Evolutionary conservation across 2,329 filamentous ascomycete species (phyloP).

Genomic region (Fusarium sp.): DNA sequence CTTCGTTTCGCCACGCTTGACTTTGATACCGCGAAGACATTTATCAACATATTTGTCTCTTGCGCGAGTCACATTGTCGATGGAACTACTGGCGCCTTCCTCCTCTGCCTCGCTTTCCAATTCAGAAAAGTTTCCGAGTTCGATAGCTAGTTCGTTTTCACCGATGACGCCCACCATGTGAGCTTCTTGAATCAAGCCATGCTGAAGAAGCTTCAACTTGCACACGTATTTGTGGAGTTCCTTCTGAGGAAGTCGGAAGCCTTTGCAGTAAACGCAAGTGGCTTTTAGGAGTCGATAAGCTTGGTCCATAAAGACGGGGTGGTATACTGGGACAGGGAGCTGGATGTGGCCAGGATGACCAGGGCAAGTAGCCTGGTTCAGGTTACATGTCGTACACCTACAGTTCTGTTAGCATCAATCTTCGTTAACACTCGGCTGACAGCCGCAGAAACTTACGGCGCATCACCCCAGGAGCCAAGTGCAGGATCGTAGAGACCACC

Average conservation of each 20-base stretch:
- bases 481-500: slow-evolving; percentile 94
- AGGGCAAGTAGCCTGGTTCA: slow-evolving; percentile 83
- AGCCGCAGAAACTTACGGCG: slow-evolving; percentile 67
- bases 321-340: slow-evolving; percentile 91
- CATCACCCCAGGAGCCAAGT: slow-evolving; percentile 88
- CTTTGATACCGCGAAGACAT: slow-evolving; percentile 72
- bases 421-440: not conserved
- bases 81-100: slow-evolving; percentile 64
- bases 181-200: slow-evolving; percentile 81
- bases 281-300: slow-evolving; percentile 85
- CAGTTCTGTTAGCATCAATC: slow-evolving; percentile 19
- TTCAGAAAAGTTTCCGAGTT: slow-evolving; percentile 52
- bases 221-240: slow-evolving; percentile 84
- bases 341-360: slow-evolving; percentile 97
- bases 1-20: slow-evolving; percentile 62
- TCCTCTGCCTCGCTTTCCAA: slow-evolving; percentile 71
- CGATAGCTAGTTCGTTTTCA: slow-evolving; percentile 57
- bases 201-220: slow-evolving; percentile 86
- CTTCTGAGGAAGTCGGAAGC: slow-evolving; percentile 81
- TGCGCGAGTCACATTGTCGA: slow-evolving; percentile 66
- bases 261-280: slow-evolving; percentile 91
- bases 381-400: slow-evolving; percentile 92
- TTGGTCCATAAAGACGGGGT: slow-evolving; percentile 97
- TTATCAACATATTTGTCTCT: slow-evolving; percentile 77
- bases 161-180: slow-evolving; percentile 66